phyloP scores from a whole-genome alignment of 106 monocot genomes.

The Vanilla planifolia region DNA sequence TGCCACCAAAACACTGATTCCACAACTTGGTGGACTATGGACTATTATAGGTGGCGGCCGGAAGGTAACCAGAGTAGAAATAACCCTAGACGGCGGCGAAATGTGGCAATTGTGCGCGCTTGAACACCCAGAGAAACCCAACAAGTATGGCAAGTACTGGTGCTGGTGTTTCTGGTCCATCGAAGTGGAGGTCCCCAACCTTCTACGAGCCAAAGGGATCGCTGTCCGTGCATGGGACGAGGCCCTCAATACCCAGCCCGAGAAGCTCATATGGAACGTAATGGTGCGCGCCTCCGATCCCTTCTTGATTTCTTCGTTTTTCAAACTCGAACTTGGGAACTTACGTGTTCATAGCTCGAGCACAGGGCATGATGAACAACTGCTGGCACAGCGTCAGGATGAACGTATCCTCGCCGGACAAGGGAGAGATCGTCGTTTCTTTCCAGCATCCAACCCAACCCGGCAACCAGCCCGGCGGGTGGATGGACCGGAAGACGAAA shows the following conservation, averaged over 20 bases:
- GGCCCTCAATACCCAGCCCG: conserved; percentile 86
- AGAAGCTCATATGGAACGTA: conserved; percentile 95
- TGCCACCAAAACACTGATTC: too few relatives aligned
- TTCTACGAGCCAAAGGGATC: conserved; percentile 68
- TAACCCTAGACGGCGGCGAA: conserved; percentile 92
- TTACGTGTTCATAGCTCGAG: neutral
- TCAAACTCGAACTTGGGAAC: neutral
- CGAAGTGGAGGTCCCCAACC: conserved; percentile 51
- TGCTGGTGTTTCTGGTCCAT: conserved; percentile 99
- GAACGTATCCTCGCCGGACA: conserved; percentile 42
- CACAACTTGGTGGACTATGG: too few relatives aligned
- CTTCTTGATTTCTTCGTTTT: neutral
- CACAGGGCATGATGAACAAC: conserved; percentile 99
- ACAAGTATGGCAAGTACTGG: conserved; percentile 96
- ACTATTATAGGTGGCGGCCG: conserved; percentile 80
- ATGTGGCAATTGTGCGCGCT: conserved; percentile 62
- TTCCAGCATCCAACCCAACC: conserved; percentile 97
- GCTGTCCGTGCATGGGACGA: conserved; percentile 95
- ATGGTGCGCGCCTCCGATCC: conserved; percentile 37
- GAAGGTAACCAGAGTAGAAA: conserved; percentile 93
- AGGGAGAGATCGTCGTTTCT: conserved; percentile 61
- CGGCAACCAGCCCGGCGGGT: conserved; percentile 72
- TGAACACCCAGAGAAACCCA: conserved; percentile 76
- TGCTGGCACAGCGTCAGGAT: conserved; percentile 88
- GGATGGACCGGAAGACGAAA: conserved; percentile 79